Evolutionary conservation across 2,329 filamentous ascomycete species (phyloP), one percentile per base, ranked within the genome.

Genomic region (Paecilomyces sp.): DNA sequence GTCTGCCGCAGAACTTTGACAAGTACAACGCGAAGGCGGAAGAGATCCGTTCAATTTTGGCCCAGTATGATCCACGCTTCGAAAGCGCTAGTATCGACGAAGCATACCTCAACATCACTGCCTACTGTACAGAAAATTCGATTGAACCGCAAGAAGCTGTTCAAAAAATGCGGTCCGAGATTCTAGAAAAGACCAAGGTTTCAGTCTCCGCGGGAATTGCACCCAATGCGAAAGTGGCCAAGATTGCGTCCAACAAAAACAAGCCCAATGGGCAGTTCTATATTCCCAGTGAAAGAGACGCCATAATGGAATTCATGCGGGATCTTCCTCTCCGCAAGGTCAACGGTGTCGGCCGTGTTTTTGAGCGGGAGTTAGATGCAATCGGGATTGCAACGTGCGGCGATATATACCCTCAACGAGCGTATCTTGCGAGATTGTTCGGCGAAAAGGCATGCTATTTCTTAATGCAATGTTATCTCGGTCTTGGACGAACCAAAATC

Each of bases 21-120:
- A 97, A 97, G 70, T 99, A 99, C 71, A 89, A 81, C 0, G 86
- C 90, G 13, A 99, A 97, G 74, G 94, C 94, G 0, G 84, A 89
- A 60, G 92, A 97, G 71, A 87, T 97, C 5, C 85, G 93, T 11
- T 84, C 88, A 51, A 85, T 99, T 1, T 79, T 99, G 15, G 88
- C 85, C 11, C 82, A 88, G n/a, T 99, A 97, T 69, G 94, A 99
- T 68, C 85, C 91, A 0, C 83, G 90, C 1, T 99, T 96, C 66
- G 91, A 97, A 73, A 95, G 90, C 67, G 91, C 93, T 0, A 96
- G 92, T 70, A 92, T 96, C 64, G 94, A 99, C 67, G 94, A 99
- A 74, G 94, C 94, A 0, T 99, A 97, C 70, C 80, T 99, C 30
- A 97, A 99, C 68, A 90, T 99, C 60, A 97, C 94, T 0, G 80